Conservation (phyloP, 2,329 filamentous ascomycete genomes). For the Botrytis porri region DNA sequence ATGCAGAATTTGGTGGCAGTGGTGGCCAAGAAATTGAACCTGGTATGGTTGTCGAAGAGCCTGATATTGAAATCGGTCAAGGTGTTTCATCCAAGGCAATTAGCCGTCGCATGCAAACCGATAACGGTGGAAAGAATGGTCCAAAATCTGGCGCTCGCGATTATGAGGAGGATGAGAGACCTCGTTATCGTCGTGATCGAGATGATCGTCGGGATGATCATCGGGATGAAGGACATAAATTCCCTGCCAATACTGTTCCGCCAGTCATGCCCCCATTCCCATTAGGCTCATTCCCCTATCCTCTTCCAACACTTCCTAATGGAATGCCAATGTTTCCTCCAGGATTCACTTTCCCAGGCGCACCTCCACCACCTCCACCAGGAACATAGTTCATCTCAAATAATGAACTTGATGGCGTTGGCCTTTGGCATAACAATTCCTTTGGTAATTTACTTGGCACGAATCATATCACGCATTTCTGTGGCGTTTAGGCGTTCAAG, state of each 20-base stretch:
- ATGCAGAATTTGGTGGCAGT: conserved; percentile 87
- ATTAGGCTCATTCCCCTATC: conserved; percentile 39
- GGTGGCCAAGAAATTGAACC: conserved; percentile 77
- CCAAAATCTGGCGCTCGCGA: conserved; percentile 53
- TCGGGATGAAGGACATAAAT: conserved; percentile 25
- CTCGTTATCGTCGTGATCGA: conserved; percentile 28
- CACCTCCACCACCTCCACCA: conserved; percentile 34
- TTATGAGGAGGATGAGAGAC: conserved; percentile 35
- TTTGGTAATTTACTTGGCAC: neutral
- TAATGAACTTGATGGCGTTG: neutral
- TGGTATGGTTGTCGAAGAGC: conserved; percentile 90
- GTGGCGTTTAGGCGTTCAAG: conserved; percentile 19
- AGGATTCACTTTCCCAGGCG: conserved; percentile 42
- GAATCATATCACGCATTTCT: conserved; percentile 13
- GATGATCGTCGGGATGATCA: conserved; percentile 22
- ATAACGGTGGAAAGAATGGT: conserved; percentile 62
- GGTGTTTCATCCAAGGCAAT: conserved; percentile 93
- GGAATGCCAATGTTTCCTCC: conserved; percentile 52
- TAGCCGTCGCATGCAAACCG: conserved; percentile 66
- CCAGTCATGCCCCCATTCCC: conserved; percentile 27
- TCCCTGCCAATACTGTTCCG: conserved; percentile 27
- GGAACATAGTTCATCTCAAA: conserved; percentile 28
- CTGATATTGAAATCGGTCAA: conserved; percentile 96
- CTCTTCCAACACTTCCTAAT: conserved; percentile 46
- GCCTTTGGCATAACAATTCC: neutral